Evolutionary conservation across 2,329 filamentous ascomycete species (phyloP).

Genomic region (Eutypella sp.): DNA sequence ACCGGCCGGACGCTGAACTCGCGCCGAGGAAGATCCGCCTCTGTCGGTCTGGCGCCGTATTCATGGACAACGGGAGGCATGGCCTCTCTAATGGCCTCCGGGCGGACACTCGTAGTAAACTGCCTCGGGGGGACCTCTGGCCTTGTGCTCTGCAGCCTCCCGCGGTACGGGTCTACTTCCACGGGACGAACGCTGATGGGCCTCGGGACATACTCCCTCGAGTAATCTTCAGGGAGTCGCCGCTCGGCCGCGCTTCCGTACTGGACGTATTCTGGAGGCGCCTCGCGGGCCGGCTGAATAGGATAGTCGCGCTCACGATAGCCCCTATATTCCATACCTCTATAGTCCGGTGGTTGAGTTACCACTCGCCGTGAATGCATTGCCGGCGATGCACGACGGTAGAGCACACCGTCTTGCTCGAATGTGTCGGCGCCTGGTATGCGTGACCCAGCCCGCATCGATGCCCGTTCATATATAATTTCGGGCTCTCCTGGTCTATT

Average conservation of each 20-base stretch:
- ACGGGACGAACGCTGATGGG: slow-evolving; percentile 55
- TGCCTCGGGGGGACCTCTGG: slow-evolving; percentile 41
- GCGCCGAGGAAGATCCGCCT: slow-evolving; percentile 28
- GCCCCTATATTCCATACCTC: slow-evolving; percentile 45
- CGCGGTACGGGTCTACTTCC: slow-evolving; percentile 41
- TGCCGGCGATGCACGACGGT: slow-evolving; percentile 46
- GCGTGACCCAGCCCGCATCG: slow-evolving; percentile 47
- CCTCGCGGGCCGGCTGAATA: slow-evolving; percentile 39
- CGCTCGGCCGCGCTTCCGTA: slow-evolving; percentile 38
- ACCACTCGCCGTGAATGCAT: slow-evolving; percentile 52
- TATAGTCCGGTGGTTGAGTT: slow-evolving; percentile 58
- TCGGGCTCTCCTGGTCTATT: slow-evolving; percentile 43
- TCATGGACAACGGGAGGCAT: slow-evolving; percentile 23
- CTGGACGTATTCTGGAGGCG: slow-evolving; percentile 42
- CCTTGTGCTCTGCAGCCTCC: slow-evolving; percentile 38
- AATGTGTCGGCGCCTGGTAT: slow-evolving; percentile 41
- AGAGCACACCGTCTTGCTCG: slow-evolving; percentile 46
- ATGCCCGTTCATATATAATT: slow-evolving; percentile 61
- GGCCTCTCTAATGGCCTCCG: slow-evolving; percentile 32
- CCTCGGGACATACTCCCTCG: slow-evolving; percentile 50
- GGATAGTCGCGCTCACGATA: slow-evolving; percentile 57
- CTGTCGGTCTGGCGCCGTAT: slow-evolving; percentile 28
- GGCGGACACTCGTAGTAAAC: slow-evolving; percentile 39
- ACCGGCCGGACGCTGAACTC: slow-evolving; percentile 38
- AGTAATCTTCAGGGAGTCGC: slow-evolving; percentile 39